Conservation (phyloP, 2,329 filamentous ascomycete genomes). For the Pezicula neosporulosa region DNA sequence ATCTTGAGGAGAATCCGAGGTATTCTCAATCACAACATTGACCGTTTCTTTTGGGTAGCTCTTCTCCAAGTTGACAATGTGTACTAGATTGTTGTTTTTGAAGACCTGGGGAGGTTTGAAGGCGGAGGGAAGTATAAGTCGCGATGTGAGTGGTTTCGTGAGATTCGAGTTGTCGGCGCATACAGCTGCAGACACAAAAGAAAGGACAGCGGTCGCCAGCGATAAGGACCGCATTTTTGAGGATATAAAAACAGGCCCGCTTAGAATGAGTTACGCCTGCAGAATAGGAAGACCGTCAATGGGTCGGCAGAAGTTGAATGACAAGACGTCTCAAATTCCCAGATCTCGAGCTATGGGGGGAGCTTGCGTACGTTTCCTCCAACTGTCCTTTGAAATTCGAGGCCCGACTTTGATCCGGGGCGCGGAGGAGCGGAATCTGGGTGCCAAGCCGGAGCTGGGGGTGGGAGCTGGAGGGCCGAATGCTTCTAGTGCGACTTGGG, state of each 20-base stretch:
- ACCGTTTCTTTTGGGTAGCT: conserved; percentile 84
- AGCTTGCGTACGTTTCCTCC: conserved; percentile 19
- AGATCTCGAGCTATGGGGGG: conserved; percentile 4
- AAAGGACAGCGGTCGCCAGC: conserved; percentile 54
- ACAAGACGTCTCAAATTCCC: background rate
- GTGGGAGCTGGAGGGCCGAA: too few species aligned
- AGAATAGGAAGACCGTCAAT: conserved; percentile 5
- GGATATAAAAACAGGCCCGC: conserved; percentile 15
- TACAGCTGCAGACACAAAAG: conserved; percentile 37
- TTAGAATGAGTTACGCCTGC: conserved; percentile 7
- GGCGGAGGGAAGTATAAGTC: conserved; percentile 55
- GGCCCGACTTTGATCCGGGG: background rate
- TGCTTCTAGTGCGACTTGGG: too few species aligned
- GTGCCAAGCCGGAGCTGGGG: too few species aligned
- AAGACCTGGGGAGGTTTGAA: conserved; percentile 90
- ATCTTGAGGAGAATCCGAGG: conserved; percentile 71
- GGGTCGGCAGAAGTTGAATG: conserved; percentile 4
- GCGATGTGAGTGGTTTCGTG: conserved; percentile 44
- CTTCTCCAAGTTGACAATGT: conserved; percentile 90
- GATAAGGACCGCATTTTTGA: conserved; percentile 31
- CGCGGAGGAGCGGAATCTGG: too few species aligned
- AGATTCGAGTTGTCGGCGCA: conserved; percentile 23
- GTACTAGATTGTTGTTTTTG: conserved; percentile 88
- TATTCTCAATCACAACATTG: conserved; percentile 93
- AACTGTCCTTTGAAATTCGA: background rate